phyloP scores from a whole-genome alignment of 83 land plant species.

The Thuja plicata region DNA sequence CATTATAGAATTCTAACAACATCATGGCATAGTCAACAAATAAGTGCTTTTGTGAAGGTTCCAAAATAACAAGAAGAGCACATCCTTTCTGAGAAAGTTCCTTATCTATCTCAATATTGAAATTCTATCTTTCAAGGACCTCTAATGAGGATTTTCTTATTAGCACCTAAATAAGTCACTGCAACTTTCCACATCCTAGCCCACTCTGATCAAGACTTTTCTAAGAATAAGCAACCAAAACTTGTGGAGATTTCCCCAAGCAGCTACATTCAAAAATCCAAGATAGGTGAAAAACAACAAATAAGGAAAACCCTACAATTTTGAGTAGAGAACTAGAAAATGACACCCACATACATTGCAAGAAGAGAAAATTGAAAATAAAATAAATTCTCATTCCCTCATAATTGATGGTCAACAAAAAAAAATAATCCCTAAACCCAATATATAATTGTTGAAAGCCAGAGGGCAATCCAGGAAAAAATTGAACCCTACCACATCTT shows the following conservation, averaged over 20 bases:
- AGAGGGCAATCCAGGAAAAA: not conserved
- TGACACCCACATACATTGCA: not conserved
- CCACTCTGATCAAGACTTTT: constrained; percentile 58
- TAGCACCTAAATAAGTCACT: constrained; percentile 87
- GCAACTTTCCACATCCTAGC: constrained; percentile 85
- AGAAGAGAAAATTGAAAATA: not conserved
- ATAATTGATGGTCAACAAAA: too few species aligned
- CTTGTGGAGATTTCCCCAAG: not conserved
- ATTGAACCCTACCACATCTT: not conserved
- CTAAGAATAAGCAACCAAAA: not conserved
- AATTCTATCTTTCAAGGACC: constrained; percentile 96
- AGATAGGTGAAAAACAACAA: not conserved
- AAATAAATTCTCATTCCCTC: not conserved
- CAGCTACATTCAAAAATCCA: not conserved
- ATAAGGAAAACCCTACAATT: too few species aligned
- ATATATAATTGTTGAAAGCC: not conserved
- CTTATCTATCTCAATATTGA: constrained; percentile 78
- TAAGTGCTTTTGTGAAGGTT: not conserved
- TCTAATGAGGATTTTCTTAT: constrained; percentile 80
- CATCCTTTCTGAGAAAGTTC: constrained; percentile 86
- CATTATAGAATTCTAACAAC: not conserved
- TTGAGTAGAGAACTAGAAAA: not conserved
- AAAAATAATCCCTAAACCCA: not conserved
- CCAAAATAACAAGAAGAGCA: not conserved
- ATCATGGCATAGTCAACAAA: not conserved